Evolutionary conservation across 371 early-diverging fungal genomes (phyloP).

Genomic region (Mortierella sp.): DNA sequence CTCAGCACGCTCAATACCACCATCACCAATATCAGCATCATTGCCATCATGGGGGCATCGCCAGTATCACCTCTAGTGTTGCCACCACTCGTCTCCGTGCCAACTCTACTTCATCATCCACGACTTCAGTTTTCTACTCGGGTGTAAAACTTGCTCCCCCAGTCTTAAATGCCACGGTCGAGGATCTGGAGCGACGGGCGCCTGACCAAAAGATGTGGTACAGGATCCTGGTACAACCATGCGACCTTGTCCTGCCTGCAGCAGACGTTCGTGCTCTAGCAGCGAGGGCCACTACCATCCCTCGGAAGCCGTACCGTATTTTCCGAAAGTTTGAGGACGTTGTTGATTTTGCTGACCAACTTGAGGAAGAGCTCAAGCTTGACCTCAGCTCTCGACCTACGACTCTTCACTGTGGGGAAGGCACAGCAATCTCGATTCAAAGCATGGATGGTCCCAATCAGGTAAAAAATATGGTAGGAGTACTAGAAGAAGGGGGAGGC

Average conservation of each 20-base stretch:
- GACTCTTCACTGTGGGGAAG: too few species aligned
- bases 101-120: conserved; percentile 7
- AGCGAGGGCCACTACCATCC: conserved; percentile 36
- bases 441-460: too few species aligned
- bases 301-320: conserved; percentile 41
- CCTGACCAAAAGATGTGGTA: conserved; percentile 42
- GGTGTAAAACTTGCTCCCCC: conserved; percentile 47
- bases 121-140: conserved; percentile 34
- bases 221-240: conserved; percentile 43
- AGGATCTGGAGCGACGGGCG: conserved; percentile 14
- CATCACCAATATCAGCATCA: background rate
- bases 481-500: too few species aligned
- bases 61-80: background rate
- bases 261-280: background rate
- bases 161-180: conserved; percentile 29
- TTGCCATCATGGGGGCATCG: background rate
- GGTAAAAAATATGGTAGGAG: too few species aligned
- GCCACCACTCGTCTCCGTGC: background rate
- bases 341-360: conserved; percentile 47
- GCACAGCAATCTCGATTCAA: too few species aligned
- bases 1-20: conserved; percentile 5
- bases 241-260: conserved; percentile 18
- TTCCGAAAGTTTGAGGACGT: conserved; percentile 49
- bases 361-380: conserved; percentile 29
- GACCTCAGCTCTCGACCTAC: too few species aligned